Evolutionary conservation across 2,329 filamentous ascomycete species (phyloP).

Genomic region (Parafenestella ontariensis): DNA sequence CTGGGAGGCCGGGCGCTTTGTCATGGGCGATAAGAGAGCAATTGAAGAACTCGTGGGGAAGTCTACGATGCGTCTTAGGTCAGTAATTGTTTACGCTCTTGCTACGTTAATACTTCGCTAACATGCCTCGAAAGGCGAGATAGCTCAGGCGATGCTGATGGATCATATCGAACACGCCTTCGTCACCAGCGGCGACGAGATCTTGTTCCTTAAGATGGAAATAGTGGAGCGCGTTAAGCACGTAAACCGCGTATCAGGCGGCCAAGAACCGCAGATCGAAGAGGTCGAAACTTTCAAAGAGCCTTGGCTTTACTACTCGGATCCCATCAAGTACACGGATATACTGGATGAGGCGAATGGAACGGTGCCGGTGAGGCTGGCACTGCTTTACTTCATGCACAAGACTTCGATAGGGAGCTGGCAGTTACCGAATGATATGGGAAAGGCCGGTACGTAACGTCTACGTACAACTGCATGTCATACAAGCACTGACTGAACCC

Average conservation of each 20-base stretch:
- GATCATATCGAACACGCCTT: conserved; percentile 23
- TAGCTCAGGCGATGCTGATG: conserved; percentile 27
- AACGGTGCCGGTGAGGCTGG: conserved; percentile 13
- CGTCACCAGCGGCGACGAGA: conserved; percentile 24
- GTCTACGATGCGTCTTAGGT: conserved; percentile 29
- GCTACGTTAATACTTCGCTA: neutral
- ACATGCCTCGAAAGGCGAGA: conserved; percentile 16
- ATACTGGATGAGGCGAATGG: conserved; percentile 4
- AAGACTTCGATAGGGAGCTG: conserved; percentile 3
- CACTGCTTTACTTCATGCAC: conserved; percentile 18
- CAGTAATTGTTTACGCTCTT: neutral
- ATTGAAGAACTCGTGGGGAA: conserved; percentile 18
- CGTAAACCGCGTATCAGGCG: neutral
- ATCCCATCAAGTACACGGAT: conserved; percentile 19
- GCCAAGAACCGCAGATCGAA: neutral
- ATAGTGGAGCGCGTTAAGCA: conserved; percentile 1
- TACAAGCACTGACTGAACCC: neutral
- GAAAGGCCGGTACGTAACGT: neutral
- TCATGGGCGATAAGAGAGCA: conserved; percentile 12
- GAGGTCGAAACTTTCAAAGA: conserved; percentile 4
- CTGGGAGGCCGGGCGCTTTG: conserved; percentile 18
- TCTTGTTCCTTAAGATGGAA: conserved; percentile 23
- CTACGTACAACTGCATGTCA: neutral
- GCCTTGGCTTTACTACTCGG: conserved; percentile 19
- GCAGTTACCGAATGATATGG: conserved; percentile 11